A percentile compares a stretch with the other conserved stretches of the same genome.
These are phyloP conservation scores for Pyronema omphalodes DNA, from an alignment of 495 filamentous ascomycete species.

Conservation along the genomic window DNA sequence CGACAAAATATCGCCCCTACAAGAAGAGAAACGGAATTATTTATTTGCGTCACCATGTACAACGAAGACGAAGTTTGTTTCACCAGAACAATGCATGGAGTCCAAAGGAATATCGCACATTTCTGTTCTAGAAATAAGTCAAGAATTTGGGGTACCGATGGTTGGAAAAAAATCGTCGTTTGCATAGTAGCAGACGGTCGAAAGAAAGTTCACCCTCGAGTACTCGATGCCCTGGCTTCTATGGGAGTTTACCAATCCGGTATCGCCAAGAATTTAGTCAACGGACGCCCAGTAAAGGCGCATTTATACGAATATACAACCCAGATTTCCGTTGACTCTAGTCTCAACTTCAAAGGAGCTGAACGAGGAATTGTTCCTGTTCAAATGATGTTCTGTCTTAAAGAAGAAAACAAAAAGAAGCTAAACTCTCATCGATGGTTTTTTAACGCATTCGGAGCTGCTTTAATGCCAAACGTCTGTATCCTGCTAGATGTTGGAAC, in stretches of 20 bases:
- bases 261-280: constrained; percentile 96
- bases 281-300: constrained; percentile 42
- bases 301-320: constrained; percentile 99
- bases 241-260: constrained; percentile 98
- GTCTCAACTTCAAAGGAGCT: constrained; percentile 95
- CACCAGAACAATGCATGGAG: constrained; percentile 93
- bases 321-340: constrained; percentile 85
- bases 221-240: constrained; percentile 84
- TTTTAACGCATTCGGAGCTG: constrained; percentile 93
- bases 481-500: constrained; percentile 94
- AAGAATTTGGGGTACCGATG: constrained; percentile 88
- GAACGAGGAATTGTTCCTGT: constrained; percentile 98
- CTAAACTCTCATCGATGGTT: constrained; percentile 98
- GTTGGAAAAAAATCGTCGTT: constrained; percentile 99
- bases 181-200: constrained; percentile 90
- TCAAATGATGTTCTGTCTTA: constrained; percentile 96
- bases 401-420: constrained; percentile 96
- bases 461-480: constrained; percentile 87
- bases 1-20: constrained; percentile 86
- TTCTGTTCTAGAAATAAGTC: constrained; percentile 86
- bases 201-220: constrained; percentile 82
- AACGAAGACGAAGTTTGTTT: constrained; percentile 96
- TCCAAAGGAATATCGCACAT: constrained; percentile 95
- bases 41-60: constrained; percentile 98
- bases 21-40: constrained; percentile 82